Base-by-base conservation (phyloP, 148 eudicot genomes). In the Beta vulgaris region DNA sequence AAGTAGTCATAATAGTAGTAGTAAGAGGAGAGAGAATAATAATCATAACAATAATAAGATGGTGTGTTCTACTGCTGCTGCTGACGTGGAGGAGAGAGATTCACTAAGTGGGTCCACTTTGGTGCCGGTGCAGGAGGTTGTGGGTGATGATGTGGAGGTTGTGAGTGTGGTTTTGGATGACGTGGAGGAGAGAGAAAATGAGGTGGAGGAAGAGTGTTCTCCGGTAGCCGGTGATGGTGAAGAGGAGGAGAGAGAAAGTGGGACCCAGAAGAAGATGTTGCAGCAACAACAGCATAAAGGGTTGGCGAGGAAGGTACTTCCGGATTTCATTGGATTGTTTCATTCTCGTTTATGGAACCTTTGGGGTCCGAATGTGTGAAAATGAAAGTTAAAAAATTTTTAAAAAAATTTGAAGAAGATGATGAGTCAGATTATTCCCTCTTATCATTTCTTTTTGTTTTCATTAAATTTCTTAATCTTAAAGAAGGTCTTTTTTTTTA, bases 301-400 rank as follows among this genome's bases (percentile, higher is more conserved):
- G 54, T 77, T 91, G 73, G 92, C 86, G 40, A 87, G 90, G 83
- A 92, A 87, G 80, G 85, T 90, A 13, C 66, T 90, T 44, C 97
- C 94, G 97, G 97, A 92, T 80, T 87, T 92, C 77, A 81, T 92
- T 59, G 94, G 94, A 55, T 31, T 90, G 65, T 81, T 92, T 13
- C 81, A 85, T 73, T 92, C 92, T 36, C 94, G 94, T 87, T 88
- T 92, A 69, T 92, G 89, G 91, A 84, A 85, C 51, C 90, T 88
- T 86, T 88, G 92, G 94, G 80, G 86, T 86, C 92, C 94, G 80
- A 83, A 86, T 79, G 87, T 84, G 73, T 87, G 78, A 76, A 44
- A 60, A 15, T 11, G 2, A n/a, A 15, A 31, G 4, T 16, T 35
- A 35, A 54, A 19, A 37, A 37, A 23, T 31, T 3, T 15, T 51